Evolutionary conservation across 805 yeast species (phyloP).

Genomic region (Myxozyma sirexii): DNA sequence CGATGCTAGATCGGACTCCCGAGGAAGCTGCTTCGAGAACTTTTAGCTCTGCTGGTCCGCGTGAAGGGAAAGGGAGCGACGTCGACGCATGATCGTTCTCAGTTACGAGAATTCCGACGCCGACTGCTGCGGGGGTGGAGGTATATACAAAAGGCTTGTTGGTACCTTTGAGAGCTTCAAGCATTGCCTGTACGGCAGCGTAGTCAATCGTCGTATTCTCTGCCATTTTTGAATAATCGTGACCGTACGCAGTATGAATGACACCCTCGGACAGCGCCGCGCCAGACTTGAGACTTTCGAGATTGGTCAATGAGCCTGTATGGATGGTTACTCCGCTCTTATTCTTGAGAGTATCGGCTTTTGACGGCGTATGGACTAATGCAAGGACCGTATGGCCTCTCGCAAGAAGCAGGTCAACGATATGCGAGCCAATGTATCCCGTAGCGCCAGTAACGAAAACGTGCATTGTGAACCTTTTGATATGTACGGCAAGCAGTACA

Average conservation of each 20-base stretch:
- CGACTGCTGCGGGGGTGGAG: background rate
- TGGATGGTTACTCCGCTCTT: background rate
- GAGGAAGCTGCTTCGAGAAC: background rate
- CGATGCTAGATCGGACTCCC: background rate
- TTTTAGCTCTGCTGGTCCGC: background rate
- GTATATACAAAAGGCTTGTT: background rate
- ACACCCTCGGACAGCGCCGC: background rate
- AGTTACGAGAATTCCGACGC: background rate
- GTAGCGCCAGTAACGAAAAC: background rate
- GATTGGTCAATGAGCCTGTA: background rate
- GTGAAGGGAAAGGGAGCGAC: background rate
- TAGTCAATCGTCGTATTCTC: background rate
- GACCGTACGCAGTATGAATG: background rate
- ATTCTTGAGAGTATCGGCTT: background rate
- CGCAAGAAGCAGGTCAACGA: background rate
- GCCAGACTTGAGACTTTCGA: background rate
- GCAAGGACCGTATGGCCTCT: background rate
- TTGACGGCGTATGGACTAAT: background rate
- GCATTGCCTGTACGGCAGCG: background rate
- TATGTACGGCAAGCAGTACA: too few species aligned
- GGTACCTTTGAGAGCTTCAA: background rate
- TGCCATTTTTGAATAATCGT: background rate
- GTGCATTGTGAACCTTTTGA: background rate
- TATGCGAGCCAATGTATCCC: background rate
- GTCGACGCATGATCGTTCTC: background rate